A percentile compares a stretch with the other conserved stretches of the same genome.
Conservation (phyloP, 108 stramenopile genomes). For the Fistulifera pelliculosa region DNA sequence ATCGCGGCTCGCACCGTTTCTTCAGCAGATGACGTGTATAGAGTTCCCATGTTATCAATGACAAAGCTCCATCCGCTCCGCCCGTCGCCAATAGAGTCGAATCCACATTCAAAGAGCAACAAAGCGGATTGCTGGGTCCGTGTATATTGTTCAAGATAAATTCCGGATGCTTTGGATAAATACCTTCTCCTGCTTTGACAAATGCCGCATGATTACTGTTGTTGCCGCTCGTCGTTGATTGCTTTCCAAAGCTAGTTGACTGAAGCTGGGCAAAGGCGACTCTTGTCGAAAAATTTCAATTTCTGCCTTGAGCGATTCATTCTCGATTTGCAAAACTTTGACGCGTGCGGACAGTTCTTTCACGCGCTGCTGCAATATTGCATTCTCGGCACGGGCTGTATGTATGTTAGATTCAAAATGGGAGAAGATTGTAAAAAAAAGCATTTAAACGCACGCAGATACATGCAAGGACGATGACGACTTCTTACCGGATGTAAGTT, state of each 20-base stretch:
- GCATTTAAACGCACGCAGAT: too few relatives aligned
- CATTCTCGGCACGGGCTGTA: slow-evolving; percentile 62
- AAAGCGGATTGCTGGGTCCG: slow-evolving; percentile 46
- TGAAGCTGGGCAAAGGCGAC: slow-evolving; percentile 10
- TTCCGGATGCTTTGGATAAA: slow-evolving; percentile 34
- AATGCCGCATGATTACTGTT: slow-evolving; percentile 18
- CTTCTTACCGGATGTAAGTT: slow-evolving; percentile 61
- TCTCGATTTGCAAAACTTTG: slow-evolving; percentile 45
- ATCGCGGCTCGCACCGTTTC: slow-evolving; percentile 35
- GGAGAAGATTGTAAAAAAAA: too few relatives aligned
- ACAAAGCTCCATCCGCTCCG: slow-evolving; percentile 57
- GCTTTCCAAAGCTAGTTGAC: slow-evolving; percentile 4
- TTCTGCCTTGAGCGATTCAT: slow-evolving; percentile 63
- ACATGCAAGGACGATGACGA: too few relatives aligned
- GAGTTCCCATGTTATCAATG: slow-evolving; percentile 53
- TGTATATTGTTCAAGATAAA: slow-evolving; percentile 47
- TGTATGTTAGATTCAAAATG: neutral
- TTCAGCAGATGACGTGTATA: slow-evolving; percentile 29
- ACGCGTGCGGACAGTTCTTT: slow-evolving; percentile 44
- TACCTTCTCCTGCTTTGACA: slow-evolving; percentile 58
- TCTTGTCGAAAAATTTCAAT: slow-evolving; percentile 72
- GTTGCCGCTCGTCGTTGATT: neutral
- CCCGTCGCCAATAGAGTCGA: slow-evolving; percentile 68
- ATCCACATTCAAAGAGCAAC: slow-evolving; percentile 52
- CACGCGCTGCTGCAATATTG: slow-evolving; percentile 59